A percentile compares a stretch with the other conserved stretches of the same genome.
phyloP scores from a whole-genome alignment of 176 grass and related monocot genomes.

The Triticum monococcum region DNA sequence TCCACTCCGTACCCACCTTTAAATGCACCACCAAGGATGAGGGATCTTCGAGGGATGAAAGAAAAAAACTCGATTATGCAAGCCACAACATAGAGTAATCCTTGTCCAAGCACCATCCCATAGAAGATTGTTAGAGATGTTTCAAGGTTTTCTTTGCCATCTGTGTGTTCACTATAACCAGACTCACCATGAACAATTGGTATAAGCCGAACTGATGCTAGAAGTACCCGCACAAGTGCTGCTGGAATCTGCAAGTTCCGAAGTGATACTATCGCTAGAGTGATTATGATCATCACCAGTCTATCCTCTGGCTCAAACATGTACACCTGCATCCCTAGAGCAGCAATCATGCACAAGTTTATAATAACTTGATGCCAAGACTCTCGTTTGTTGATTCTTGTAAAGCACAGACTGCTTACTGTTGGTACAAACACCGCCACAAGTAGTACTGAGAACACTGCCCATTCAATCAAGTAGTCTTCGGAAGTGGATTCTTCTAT shows the following conservation, averaged over 20 bases:
- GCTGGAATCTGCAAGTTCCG: constrained; percentile 9
- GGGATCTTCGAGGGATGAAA: background rate
- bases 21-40: background rate
- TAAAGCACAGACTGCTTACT: background rate
- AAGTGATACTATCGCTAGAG: background rate
- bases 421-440: background rate
- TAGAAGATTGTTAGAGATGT: background rate
- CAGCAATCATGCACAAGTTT: background rate
- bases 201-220: background rate
- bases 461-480: too few species aligned
- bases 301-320: too few species aligned
- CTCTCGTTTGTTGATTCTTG: background rate
- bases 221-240: background rate
- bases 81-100: background rate
- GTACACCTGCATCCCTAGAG: background rate
- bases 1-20: background rate
- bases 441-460: too few species aligned
- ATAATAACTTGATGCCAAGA: background rate
- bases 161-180: too few species aligned
- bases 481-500: too few species aligned
- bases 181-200: too few species aligned
- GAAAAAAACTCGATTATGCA: background rate
- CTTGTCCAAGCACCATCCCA: background rate
- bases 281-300: too few species aligned
- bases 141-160: too few species aligned